Percentiles rank a stretch among this genome's conserved stretches.
Conservation (phyloP, 2,329 filamentous ascomycete genomes). For the Harringtonia aguacate region DNA sequence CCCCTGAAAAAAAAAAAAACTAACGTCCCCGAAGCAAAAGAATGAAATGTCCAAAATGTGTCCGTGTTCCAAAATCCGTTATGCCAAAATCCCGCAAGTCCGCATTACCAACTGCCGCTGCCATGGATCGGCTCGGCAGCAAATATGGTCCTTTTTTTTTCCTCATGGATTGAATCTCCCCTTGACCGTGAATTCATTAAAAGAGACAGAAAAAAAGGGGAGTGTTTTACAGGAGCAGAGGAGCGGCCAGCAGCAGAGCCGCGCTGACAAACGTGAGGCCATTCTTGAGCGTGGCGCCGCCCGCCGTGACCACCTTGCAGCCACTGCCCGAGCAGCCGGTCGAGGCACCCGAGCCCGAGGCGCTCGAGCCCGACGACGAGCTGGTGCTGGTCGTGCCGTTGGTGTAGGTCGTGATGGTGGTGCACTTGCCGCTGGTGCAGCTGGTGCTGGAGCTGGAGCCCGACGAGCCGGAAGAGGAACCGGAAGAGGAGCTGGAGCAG, state of each 20-base stretch:
- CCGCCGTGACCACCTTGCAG: conserved; percentile 8
- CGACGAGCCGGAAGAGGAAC: neutral
- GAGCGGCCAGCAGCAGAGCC: conserved; percentile 3
- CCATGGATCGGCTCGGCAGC: no score
- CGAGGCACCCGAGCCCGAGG: neutral
- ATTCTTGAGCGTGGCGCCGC: conserved; percentile 9
- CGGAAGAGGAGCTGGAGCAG: no score
- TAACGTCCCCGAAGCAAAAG: no score
- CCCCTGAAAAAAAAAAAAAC: no score
- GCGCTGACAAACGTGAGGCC: conserved; percentile 7
- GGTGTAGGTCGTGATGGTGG: neutral
- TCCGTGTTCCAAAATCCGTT: no score
- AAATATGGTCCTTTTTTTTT: no score
- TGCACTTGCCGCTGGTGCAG: conserved; percentile 5
- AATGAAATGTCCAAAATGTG: no score
- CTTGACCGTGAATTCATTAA: no score
- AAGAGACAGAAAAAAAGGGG: no score
- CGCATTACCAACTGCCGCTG: no score
- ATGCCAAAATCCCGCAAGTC: no score
- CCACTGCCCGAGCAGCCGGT: neutral
- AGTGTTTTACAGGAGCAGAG: conserved; percentile 6
- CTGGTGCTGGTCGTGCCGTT: neutral
- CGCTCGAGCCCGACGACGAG: neutral
- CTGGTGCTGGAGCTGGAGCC: neutral
- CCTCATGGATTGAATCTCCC: no score